Percentiles rank a stretch among this genome's conserved stretches.
phyloP scores from a whole-genome alignment of 208 protist genomes.

The Acanthamoeba royreba region DNA sequence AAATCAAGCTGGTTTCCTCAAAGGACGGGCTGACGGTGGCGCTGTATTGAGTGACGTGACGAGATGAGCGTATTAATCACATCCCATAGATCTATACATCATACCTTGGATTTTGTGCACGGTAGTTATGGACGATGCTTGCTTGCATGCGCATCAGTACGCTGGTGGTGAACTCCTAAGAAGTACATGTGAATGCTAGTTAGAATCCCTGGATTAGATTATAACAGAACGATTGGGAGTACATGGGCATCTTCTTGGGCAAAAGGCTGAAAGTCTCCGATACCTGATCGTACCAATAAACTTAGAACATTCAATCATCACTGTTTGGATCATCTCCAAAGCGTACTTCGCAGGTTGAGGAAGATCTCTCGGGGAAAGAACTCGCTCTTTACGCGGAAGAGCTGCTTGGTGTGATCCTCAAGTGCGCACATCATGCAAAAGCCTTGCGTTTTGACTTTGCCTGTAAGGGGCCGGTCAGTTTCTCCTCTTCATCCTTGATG shows the following conservation, averaged over 20 bases:
- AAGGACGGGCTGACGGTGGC: background rate
- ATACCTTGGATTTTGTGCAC: background rate
- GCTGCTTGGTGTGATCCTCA: background rate
- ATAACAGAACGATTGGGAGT: background rate
- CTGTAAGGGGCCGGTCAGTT: background rate
- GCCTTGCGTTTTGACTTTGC: background rate
- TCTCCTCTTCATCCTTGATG: background rate
- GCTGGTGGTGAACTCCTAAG: background rate
- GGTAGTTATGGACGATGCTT: conserved; percentile 1
- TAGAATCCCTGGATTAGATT: background rate
- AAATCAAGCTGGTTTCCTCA: conserved; percentile 23
- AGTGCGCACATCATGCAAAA: background rate
- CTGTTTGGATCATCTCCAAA: too few species aligned
- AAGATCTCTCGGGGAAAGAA: conserved; percentile 32
- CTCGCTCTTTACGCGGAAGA: background rate
- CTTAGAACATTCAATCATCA: background rate
- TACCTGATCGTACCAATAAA: background rate
- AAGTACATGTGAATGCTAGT: background rate
- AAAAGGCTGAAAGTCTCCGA: conserved; percentile 37
- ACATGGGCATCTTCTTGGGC: conserved; percentile 44
- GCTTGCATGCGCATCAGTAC: background rate
- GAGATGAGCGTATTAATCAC: background rate
- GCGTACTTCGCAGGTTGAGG: background rate
- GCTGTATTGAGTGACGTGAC: background rate
- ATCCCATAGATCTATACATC: too few species aligned